Evolutionary conservation across 2,329 filamentous ascomycete species (phyloP), one percentile per base, ranked within the genome.

Genomic region (Penicillium occitanis): DNA sequence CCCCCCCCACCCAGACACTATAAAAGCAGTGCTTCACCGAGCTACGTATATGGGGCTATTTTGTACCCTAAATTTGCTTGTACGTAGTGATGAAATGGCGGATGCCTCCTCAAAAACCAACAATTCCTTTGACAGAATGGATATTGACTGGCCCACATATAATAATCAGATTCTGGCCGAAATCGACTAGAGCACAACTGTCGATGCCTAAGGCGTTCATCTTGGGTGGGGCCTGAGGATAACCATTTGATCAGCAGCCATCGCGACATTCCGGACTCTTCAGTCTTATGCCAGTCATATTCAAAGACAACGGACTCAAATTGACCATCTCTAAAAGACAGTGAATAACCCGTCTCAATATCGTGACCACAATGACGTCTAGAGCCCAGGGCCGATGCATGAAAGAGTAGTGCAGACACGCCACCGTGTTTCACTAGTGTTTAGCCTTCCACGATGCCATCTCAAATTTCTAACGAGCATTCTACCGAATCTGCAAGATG

Each of bases 361-460:
- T 35, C 30, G n/a, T 37, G n/a, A 37, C 33, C 33, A 37, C 53
- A 37, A 57, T 55, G 28, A 55, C 30, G 30, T 55, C 33, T 22
- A 17, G 33, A 37, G 33, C n/a, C 33, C 13, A 13, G 53, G n/a
- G 19, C n/a, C 30, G 53, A 57, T 57, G 33, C 30, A 57, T 57
- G 53, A 57, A 55, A 55, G 25, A 19, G 33, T 40, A 46, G 25
- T 63, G 40, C 37, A 46, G 50, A 63, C 40, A 65, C 40, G 63
- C 63, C 63, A 61, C 57, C 30, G 5, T 62, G 64, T 66, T 66
- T 66, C 64, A 66, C 64, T 55, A 66, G 55, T 62, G 58, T 66
- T 65, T 65, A 53, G 57, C 62, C 53, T 66, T 22, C 57, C 19
- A 40, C 33, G 28, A 35, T 62, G 55, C 51, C 37, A 61, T 60